Conservation (phyloP, 352 stramenopile genomes). For the Pilasporangium apinafurcum region DNA sequence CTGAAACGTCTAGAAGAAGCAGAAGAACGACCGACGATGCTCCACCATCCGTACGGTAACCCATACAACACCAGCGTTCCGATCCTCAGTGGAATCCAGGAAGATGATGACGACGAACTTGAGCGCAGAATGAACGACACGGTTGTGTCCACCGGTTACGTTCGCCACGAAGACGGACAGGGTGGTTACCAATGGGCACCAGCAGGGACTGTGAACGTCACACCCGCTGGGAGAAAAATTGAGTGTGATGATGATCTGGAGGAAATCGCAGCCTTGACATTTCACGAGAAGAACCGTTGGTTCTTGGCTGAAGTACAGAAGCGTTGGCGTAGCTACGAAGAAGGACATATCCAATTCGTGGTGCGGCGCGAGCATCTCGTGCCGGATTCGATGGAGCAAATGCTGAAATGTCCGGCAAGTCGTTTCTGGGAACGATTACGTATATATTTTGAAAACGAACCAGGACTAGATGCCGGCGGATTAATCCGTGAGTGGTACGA, state of each 20-base stretch:
- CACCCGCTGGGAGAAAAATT: slow-evolving; percentile 36
- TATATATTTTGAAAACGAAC: slow-evolving; percentile 86
- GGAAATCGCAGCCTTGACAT: slow-evolving; percentile 77
- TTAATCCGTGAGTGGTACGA: slow-evolving; percentile 91
- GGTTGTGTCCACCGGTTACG: slow-evolving; percentile 71
- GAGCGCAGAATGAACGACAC: slow-evolving; percentile 50
- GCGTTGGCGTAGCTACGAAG: slow-evolving; percentile 73
- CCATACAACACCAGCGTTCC: slow-evolving; percentile 44
- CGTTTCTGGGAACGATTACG: slow-evolving; percentile 80
- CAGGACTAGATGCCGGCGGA: slow-evolving; percentile 83
- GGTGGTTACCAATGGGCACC: slow-evolving; percentile 65
- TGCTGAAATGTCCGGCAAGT: slow-evolving; percentile 80
- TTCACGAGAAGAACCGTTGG: slow-evolving; percentile 81
- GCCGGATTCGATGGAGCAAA: slow-evolving; percentile 81
- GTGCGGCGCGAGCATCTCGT: slow-evolving; percentile 55
- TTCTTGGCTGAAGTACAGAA: slow-evolving; percentile 75
- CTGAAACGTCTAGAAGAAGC: slow-evolving; percentile 73
- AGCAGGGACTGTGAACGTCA: slow-evolving; percentile 34
- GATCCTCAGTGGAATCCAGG: slow-evolving; percentile 42
- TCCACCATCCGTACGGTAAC: slow-evolving; percentile 55
- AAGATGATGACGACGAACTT: slow-evolving; percentile 22
- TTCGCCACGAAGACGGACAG: slow-evolving; percentile 59
- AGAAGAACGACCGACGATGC: slow-evolving; percentile 74
- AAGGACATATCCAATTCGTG: slow-evolving; percentile 77
- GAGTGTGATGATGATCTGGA: slow-evolving; percentile 82